phyloP scores from a whole-genome alignment of 352 stramenopile genomes.

The Phytophthora fragariaefolia region DNA sequence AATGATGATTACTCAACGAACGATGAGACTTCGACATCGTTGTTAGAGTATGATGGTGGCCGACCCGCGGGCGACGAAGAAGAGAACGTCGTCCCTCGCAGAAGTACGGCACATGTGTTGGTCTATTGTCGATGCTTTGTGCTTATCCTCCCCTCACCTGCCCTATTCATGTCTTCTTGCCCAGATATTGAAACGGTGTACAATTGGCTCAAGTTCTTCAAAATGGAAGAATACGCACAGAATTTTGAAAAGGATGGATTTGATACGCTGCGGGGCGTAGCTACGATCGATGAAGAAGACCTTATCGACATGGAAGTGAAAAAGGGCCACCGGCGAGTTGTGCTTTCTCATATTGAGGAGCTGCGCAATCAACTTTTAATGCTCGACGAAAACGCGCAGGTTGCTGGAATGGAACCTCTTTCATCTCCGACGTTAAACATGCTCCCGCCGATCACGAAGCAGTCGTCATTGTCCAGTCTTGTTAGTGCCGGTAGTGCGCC shows the following conservation, averaged over 20 bases:
- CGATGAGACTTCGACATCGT: conserved; percentile 52
- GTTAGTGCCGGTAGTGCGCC: conserved; percentile 35
- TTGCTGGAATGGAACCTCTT: conserved; percentile 65
- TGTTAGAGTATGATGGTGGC: conserved; percentile 37
- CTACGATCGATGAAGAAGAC: conserved; percentile 88
- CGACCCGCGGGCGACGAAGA: conserved; percentile 48
- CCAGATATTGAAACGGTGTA: conserved; percentile 83
- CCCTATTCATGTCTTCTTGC: neutral
- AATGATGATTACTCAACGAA: conserved; percentile 89
- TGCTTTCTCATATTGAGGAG: conserved; percentile 88
- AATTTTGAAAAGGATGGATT: conserved; percentile 91
- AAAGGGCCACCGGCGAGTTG: conserved; percentile 86
- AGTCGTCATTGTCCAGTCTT: conserved; percentile 49
- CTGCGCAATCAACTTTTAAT: conserved; percentile 69
- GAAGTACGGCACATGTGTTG: conserved; percentile 46
- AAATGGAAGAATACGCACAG: conserved; percentile 89
- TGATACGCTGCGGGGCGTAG: conserved; percentile 83
- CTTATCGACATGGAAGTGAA: conserved; percentile 91
- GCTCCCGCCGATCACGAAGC: conserved; percentile 65
- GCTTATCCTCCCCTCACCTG: neutral
- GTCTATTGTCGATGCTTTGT: neutral
- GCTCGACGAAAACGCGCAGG: conserved; percentile 67
- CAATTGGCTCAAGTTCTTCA: conserved; percentile 87
- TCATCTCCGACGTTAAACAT: conserved; percentile 83
- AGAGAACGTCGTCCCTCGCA: conserved; percentile 47